Evolutionary conservation across 441 rosid genomes (phyloP), one percentile per base, ranked within the genome.

Genomic region (Breynia disticha): DNA sequence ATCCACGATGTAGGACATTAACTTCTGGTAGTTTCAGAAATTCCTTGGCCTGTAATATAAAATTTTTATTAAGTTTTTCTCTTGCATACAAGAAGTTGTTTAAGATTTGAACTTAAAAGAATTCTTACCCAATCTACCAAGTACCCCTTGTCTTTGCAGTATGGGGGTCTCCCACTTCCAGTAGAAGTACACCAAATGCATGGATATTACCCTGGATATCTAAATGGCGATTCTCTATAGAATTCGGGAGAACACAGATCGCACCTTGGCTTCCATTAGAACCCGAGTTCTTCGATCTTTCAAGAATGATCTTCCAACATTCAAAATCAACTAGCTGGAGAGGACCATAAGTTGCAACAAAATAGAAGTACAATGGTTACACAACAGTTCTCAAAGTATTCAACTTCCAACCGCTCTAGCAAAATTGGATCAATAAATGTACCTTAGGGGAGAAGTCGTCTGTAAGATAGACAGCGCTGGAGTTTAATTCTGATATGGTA

Each of bases 401-500:
- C 8, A 1, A 28, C 35, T 28, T 28, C 35, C 35, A 28, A 28
- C 3, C 8, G 4, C 44, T 41, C 15, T 15, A 11, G 10, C 2
- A 41, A 11, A 15, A 41, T 9, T 1, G 44, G 44, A 41, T 9
- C n/a, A 15, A 41, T 13, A 41, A 11, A 15, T 0, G 18, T 76
- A 86, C 99, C 99, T 89, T 89, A 5, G 99, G 97, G 28, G 81
- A 77, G 70, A 93, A 93, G 57, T 89, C 99, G 52, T 93, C 99
- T 6, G 99, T 89, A 38, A 93, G 96, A 75, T 93, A 93, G 46
- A 89, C 86, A 46, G 97, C 79, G 56, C 76, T 83, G 24, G 99
- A 86, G 67, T 80, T 89, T 56, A 93, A 71, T 73, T 89, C 93
- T 19, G 97, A 89, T 67, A 93, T 84, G 21, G 97, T 86, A 54